Conservation (phyloP, 2,329 filamentous ascomycete species). For the Fusarium equiseti region DNA sequence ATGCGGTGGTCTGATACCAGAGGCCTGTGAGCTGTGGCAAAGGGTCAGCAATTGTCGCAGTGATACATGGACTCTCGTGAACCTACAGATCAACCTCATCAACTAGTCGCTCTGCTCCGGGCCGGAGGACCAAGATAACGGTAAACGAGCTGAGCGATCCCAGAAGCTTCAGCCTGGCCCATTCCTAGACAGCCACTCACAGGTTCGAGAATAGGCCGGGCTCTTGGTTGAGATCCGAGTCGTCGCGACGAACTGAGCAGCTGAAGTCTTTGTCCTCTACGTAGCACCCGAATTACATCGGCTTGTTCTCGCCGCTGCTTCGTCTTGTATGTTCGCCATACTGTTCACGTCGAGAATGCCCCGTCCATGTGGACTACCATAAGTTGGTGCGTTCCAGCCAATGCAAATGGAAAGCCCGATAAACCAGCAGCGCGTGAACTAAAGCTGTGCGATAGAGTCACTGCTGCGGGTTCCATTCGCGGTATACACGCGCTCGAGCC, state of each 20-base stretch:
- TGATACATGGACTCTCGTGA: rapidly evolving
- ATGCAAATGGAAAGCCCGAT: rapidly evolving
- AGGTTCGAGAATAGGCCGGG: background rate
- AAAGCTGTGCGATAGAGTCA: background rate
- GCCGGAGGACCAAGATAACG: background rate
- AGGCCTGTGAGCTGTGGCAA: background rate
- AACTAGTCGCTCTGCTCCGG: background rate
- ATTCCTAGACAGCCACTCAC: background rate
- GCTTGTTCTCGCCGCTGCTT: background rate
- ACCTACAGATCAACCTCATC: background rate
- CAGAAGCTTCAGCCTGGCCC: background rate
- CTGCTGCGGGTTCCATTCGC: background rate
- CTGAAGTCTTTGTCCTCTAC: background rate
- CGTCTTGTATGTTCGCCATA: background rate
- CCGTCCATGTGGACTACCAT: background rate
- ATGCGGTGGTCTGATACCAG: constrained; percentile 2
- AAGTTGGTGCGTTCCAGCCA: background rate
- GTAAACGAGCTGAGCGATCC: constrained; percentile 1
- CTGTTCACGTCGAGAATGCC: background rate
- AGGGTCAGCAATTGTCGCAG: background rate
- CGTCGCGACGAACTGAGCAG: background rate
- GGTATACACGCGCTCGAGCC: background rate
- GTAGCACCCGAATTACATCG: constrained; percentile 2
- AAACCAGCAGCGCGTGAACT: background rate
- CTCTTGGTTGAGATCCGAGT: background rate